Base-by-base conservation (phyloP, 2,329 filamentous ascomycete species). In the Chaetothyriales sp. region DNA sequence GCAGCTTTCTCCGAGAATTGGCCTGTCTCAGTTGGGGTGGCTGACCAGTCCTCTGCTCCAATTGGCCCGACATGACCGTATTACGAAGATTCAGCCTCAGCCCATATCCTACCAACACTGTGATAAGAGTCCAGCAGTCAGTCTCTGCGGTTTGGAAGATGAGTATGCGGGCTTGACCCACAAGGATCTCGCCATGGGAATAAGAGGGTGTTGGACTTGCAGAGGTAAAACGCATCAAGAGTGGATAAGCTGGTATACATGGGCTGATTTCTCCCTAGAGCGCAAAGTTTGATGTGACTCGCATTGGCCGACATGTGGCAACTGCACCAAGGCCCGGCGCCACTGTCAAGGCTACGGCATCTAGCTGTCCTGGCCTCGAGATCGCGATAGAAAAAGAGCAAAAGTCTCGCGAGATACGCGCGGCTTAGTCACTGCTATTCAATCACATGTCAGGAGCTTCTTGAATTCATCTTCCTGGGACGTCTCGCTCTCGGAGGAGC, bases 261-360 rank as follows among this genome's bases (percentile, higher is more conserved):
- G 43, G 18, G 49, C 52, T 54, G 43, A 54, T 54, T 25, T 47
- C 25, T 48, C 6, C 45, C 40, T 46, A 56, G 54, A 54, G 47
- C 54, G 54, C 50, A 56, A 56, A 53, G 52, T 56, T 46, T 52
- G 54, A 50, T 56, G 54, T 45, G 54, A 56, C 52, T 54, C 46
- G 29, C 51, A 44, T 46, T 44, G 51, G 47, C 55, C 55, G 47
- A 54, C 18, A 46, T 57, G 55, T 50, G 47, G 46, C 53, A 57
- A 56, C 28, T 57, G 55, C 49, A 53, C 54, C 25, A 55, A 57
- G 49, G 53, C 55, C 18, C 51, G 47, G 43, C 55, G 55, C 22
- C 19, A 50, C 44, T 57, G 55, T 56, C 48, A 51, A 48, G 55
- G 55, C 51, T 56, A 56, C 47, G 55, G 55, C 25, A 53, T 57